These are phyloP conservation scores for Chalaropsis ovoidea DNA, from an alignment of 2,329 filamentous ascomycete genomes.

Conservation along the genomic window DNA sequence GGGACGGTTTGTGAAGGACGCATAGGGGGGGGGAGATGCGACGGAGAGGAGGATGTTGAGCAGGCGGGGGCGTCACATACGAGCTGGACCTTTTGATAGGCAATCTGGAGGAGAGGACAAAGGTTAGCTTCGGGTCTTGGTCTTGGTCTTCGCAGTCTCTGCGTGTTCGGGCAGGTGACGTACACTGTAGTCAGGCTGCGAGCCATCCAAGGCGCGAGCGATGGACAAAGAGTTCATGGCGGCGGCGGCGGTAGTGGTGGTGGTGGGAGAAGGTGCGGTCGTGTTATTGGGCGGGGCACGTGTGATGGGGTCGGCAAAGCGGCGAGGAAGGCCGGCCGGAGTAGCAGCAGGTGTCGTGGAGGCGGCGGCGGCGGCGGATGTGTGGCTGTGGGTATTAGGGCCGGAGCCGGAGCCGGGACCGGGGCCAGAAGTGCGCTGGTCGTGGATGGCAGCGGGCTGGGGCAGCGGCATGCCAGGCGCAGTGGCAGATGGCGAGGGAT, in stretches of 20 bases:
- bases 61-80: conserved; percentile 27
- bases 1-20: conserved; percentile 27
- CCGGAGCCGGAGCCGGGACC: not conserved
- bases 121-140: conserved; percentile 3
- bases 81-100: conserved; percentile 26
- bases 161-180: too few species aligned
- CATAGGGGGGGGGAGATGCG: conserved; percentile 25
- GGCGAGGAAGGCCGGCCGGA: conserved; percentile 14
- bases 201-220: conserved; percentile 13
- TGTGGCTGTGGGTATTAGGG: not conserved
- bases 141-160: too few species aligned
- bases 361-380: not conserved
- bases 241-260: not conserved
- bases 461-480: not conserved
- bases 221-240: conserved; percentile 18
- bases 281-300: not conserved
- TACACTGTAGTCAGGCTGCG: conserved; percentile 19
- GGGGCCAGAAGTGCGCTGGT: conserved; percentile 9
- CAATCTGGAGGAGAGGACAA: conserved; percentile 15
- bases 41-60: too few species aligned
- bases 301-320: conserved; percentile 17
- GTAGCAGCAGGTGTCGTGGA: conserved; percentile 5
- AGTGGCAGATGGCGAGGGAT: not conserved
- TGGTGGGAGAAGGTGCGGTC: not conserved
- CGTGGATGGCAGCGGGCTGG: not conserved